A percentile compares a stretch with the other conserved stretches of the same genome.
Evolutionary conservation across 352 stramenopile species (phyloP).

Genomic region (Phytophthora litchii): DNA sequence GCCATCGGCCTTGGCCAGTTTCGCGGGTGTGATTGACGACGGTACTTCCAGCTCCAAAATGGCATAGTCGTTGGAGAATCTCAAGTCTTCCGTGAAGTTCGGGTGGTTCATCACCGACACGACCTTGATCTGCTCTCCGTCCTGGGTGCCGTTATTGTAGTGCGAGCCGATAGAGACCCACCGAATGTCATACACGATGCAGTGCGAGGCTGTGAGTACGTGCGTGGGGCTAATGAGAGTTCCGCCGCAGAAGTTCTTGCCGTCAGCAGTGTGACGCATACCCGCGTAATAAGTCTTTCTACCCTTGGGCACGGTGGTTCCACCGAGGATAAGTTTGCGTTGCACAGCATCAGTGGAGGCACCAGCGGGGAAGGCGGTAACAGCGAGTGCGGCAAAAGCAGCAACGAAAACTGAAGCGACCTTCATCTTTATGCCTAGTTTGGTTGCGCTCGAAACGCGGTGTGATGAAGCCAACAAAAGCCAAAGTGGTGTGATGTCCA

Average conservation of each 20-base stretch:
- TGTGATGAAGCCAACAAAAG: constrained; percentile 21
- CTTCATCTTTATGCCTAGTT: constrained; percentile 26
- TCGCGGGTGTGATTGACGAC: constrained; percentile 41
- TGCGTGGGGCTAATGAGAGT: constrained; percentile 57
- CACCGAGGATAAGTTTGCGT: constrained; percentile 55
- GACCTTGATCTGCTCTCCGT: constrained; percentile 58
- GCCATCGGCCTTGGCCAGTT: constrained; percentile 33
- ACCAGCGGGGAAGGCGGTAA: background rate
- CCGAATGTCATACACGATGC: constrained; percentile 38
- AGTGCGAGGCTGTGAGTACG: constrained; percentile 54
- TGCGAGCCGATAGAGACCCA: constrained; percentile 65
- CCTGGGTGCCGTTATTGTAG: constrained; percentile 46
- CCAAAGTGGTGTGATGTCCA: constrained; percentile 17
- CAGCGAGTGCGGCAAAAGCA: constrained; percentile 16
- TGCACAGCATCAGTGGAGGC: constrained; percentile 15
- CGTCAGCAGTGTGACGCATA: constrained; percentile 28
- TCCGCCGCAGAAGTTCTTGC: constrained; percentile 38
- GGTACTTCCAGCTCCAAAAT: background rate
- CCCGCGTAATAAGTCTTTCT: constrained; percentile 48
- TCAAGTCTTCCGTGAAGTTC: constrained; percentile 37
- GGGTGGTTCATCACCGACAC: constrained; percentile 54
- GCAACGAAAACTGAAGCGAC: constrained; percentile 23
- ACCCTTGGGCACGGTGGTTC: constrained; percentile 42
- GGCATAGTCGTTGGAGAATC: constrained; percentile 9
- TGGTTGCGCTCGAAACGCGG: background rate